Base-by-base conservation (phyloP, 2,329 filamentous ascomycete genomes). In the Acarospora socialis region DNA sequence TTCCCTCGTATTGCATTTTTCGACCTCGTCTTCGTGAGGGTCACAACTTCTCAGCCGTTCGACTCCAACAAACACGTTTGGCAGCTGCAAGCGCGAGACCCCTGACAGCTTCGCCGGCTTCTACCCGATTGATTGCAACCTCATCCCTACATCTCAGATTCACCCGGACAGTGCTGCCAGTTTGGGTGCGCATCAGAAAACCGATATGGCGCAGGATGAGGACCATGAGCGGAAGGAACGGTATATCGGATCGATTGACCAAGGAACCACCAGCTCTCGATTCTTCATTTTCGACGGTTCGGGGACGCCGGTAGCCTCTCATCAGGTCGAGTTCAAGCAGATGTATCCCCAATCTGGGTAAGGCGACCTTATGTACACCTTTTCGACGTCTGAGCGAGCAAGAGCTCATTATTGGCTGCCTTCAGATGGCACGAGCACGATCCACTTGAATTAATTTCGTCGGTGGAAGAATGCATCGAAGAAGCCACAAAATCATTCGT, bases 381-480 rank as follows among this genome's bases (percentile, higher is more conserved):
- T 32, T 13, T 8, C 21, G 28, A 31, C 27, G n/a, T n/a, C n/a
- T n/a, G n/a, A n/a, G n/a, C n/a, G n/a, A n/a, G n/a, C n/a, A n/a
- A n/a, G n/a, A n/a, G 14, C 10, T 29, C 26, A 6, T 14, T 26
- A 31, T 28, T 36, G 32, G 26, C 36, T 12, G 28, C 26, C 19
- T 29, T 14, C 51, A 84, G 80, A 55, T 92, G 81, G 82, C 81
- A 92, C 54, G 84, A 93, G 53, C 83, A 92, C 50, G 77, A 92
- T 47, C 81, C 84, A 4, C 59, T 71, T 30, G 81, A 83, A 49
- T 70, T 93, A 33, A 64, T 92, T 27, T 59, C 63, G 33, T 79
- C 81, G 1, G 81, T 87, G 19, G 70, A 82, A 48, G 67, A 67
- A 40, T 93, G 84, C 55, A 84, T 92, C 44, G 77, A 83, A 44